These are phyloP conservation scores for Ambrosia hybrid DNA, from an alignment of 140 eudicot species.

Conservation along the genomic window DNA sequence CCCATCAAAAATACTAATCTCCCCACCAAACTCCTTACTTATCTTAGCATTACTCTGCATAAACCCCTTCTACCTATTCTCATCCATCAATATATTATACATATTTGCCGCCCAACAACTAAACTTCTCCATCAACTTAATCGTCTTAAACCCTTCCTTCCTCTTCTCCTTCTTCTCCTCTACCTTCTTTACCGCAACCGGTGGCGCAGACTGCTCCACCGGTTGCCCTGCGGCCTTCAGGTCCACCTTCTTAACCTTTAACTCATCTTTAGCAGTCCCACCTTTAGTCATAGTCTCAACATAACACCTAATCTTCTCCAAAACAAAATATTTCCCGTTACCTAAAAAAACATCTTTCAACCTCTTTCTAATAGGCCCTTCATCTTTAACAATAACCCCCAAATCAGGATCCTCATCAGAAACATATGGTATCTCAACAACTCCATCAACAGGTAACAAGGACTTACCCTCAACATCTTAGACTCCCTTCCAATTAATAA, in stretches of 20 bases:
- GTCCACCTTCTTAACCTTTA: conserved; percentile 71
- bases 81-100: conserved; percentile 98
- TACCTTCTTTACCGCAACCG: background rate
- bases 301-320: conserved; percentile 67
- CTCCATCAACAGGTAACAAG: conserved; percentile 46
- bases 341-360: too few relatives aligned
- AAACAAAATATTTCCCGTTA: conserved; percentile 23
- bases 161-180: conserved; percentile 56
- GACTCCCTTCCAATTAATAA: conserved; percentile 67
- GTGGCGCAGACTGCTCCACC: background rate
- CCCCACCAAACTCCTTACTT: conserved; percentile 88
- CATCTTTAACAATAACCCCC: conserved; percentile 64
- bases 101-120: conserved; percentile 78
- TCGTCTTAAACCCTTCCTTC: conserved; percentile 86
- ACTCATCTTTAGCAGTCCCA: conserved; percentile 85
- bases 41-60: conserved; percentile 91
- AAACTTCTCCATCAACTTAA: conserved; percentile 79
- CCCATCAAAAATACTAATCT: conserved; percentile 83
- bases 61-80: conserved; percentile 97
- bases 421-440: conserved; percentile 81
- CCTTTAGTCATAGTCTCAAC: conserved; percentile 89
- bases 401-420: conserved; percentile 95
- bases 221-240: background rate
- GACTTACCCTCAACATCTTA: conserved; percentile 45
- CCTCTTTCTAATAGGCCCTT: conserved; percentile 34